Evolutionary conservation across 2,329 filamentous ascomycete genomes (phyloP).

Genomic region (Botrytis byssoidea): DNA sequence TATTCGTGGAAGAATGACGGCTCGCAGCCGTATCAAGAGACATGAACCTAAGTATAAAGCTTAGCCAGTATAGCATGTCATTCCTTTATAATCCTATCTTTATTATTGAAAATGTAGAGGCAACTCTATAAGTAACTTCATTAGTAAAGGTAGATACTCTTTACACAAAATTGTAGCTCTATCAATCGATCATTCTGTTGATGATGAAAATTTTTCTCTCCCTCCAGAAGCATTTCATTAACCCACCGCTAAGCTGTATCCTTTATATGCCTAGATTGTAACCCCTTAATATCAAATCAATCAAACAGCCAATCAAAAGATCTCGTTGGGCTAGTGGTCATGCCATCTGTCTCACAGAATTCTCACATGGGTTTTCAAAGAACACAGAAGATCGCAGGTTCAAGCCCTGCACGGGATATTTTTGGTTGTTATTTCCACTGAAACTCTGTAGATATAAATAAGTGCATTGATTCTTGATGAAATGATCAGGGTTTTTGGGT

Average conservation of each 20-base stretch:
- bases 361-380: background rate
- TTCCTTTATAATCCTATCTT: background rate
- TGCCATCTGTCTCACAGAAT: slow-evolving; percentile 15
- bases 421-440: background rate
- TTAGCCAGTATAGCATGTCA: background rate
- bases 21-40: background rate
- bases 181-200: background rate
- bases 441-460: accelerated
- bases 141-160: too few relatives aligned
- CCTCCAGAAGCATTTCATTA: background rate
- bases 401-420: slow-evolving; percentile 16
- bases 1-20: background rate
- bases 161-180: background rate
- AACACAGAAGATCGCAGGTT: slow-evolving; percentile 17
- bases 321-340: slow-evolving; percentile 20
- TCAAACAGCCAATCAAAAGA: background rate
- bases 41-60: background rate
- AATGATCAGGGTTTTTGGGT: background rate
- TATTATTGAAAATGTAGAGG: accelerated
- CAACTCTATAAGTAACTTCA: too few relatives aligned
- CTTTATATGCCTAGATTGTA: accelerated
- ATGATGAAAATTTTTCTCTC: background rate
- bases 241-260: accelerated
- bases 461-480: accelerated
- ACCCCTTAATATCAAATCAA: background rate